These are phyloP conservation scores for Panus rudis DNA, from an alignment of 768 basidiomycete genomes.

Conservation along the genomic window DNA sequence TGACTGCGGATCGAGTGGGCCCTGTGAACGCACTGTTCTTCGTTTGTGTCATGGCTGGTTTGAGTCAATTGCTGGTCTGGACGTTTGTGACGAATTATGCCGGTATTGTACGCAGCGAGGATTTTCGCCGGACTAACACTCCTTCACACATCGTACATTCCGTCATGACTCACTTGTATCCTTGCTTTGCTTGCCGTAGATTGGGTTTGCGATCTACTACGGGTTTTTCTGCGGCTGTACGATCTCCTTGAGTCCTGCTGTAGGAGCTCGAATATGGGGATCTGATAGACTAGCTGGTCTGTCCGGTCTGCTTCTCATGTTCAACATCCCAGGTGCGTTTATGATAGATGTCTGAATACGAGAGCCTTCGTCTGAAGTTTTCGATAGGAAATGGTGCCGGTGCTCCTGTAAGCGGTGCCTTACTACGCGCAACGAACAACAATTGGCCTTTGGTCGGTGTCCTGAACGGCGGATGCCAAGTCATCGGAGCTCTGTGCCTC, in stretches of 20 bases:
- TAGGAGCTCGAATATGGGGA: conserved; percentile 15
- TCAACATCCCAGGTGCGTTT: conserved; percentile 10
- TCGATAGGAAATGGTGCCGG: conserved; percentile 25
- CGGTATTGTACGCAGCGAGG: conserved; percentile 16
- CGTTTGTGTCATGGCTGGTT: conserved; percentile 27
- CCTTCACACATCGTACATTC: too few species aligned
- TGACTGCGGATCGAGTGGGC: conserved; percentile 32
- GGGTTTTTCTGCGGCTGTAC: conserved; percentile 31
- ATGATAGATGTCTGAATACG: too few species aligned
- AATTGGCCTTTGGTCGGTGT: conserved; percentile 27
- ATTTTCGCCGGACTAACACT: too few species aligned
- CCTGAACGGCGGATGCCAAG: conserved; percentile 23
- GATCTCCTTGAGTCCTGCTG: conserved; percentile 27
- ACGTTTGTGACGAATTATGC: conserved; percentile 27
- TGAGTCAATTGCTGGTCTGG: conserved; percentile 33
- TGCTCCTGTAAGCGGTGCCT: conserved; percentile 26
- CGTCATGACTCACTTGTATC: background rate
- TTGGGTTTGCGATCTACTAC: conserved; percentile 26
- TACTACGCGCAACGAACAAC: conserved; percentile 23
- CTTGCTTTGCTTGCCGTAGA: conserved; percentile 2
- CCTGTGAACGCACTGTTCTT: conserved; percentile 33
- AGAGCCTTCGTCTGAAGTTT: background rate
- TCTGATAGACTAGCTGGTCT: conserved; percentile 12
- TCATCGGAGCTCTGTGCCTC: conserved; percentile 23
- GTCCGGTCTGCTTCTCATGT: conserved; percentile 12